A percentile compares a stretch with the other conserved stretches of the same genome.
Conservation (phyloP, 139 green algal species). For the Picocystis salinarum region DNA sequence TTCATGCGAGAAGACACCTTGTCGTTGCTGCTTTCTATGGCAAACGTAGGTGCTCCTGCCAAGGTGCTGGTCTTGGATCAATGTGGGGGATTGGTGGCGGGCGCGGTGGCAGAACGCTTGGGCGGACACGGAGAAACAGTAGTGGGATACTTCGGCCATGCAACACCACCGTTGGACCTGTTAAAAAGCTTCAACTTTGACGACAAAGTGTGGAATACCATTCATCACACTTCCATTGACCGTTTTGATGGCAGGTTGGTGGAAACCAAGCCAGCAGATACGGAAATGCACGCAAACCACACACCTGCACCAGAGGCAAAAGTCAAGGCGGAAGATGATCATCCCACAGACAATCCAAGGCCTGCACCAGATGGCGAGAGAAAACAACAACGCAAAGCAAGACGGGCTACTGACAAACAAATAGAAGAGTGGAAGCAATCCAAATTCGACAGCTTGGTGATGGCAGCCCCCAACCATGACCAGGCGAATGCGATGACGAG, state of each 20-base stretch:
- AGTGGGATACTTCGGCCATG: not conserved
- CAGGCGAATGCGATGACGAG: conserved; percentile 1
- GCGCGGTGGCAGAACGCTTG: conserved; percentile 47
- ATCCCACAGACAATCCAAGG: too few species aligned
- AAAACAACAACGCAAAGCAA: too few species aligned
- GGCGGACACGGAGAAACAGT: conserved; percentile 18
- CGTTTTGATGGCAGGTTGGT: not conserved
- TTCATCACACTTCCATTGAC: not conserved
- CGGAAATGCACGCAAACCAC: too few species aligned
- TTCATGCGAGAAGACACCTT: conserved; percentile 51
- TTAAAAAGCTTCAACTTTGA: conserved; percentile 5
- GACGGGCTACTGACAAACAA: too few species aligned
- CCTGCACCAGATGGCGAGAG: too few species aligned
- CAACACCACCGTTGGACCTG: not conserved
- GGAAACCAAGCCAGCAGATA: not conserved
- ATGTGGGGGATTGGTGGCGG: conserved; percentile 41
- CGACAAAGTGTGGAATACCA: too few species aligned
- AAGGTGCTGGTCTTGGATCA: conserved; percentile 47
- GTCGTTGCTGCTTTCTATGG: conserved; percentile 41
- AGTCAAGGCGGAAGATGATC: too few species aligned
- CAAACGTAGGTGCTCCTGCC: conserved; percentile 41
- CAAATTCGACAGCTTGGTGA: conserved; percentile 13
- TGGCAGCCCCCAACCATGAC: conserved; percentile 12
- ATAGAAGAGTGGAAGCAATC: too few species aligned
- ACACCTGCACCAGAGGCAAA: too few species aligned